A percentile compares a stretch with the other conserved stretches of the same genome.
phyloP scores from a whole-genome alignment of 1,284 basidiomycete species.

The Trametes pubescens region DNA sequence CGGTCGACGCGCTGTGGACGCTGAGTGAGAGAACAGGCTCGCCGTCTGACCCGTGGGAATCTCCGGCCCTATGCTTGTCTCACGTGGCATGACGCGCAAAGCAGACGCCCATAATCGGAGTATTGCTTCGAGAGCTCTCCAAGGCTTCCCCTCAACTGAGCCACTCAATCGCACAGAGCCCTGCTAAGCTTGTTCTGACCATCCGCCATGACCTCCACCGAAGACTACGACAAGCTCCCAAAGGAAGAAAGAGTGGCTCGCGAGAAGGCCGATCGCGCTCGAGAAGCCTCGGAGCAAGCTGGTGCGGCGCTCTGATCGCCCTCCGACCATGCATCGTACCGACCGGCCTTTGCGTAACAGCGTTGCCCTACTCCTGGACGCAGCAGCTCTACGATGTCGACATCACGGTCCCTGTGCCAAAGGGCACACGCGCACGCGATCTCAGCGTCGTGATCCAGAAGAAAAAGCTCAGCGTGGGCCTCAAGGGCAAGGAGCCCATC shows the following conservation, averaged over 20 bases:
- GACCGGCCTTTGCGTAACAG: slow-evolving; percentile 49
- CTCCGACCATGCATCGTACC: slow-evolving; percentile 33
- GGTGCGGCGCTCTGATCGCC: slow-evolving; percentile 58
- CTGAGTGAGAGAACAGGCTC: slow-evolving; percentile 29
- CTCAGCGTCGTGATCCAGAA: slow-evolving; percentile 82
- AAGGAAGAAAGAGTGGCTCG: slow-evolving; percentile 78
- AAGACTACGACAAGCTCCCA: slow-evolving; percentile 81
- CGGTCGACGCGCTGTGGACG: slow-evolving; percentile 21
- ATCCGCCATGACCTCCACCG: slow-evolving; percentile 40
- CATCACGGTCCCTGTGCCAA: slow-evolving; percentile 83
- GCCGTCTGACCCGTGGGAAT: slow-evolving; percentile 30
- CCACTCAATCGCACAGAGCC: neutral
- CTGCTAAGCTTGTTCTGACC: neutral
- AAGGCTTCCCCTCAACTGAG: neutral
- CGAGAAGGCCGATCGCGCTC: slow-evolving; percentile 73
- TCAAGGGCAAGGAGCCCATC: slow-evolving; percentile 89
- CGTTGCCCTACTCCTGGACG: slow-evolving; percentile 91
- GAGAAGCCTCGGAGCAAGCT: slow-evolving; percentile 85
- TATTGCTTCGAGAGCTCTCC: neutral
- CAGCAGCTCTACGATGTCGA: slow-evolving; percentile 93
- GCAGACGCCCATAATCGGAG: slow-evolving; percentile 19
- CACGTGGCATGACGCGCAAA: slow-evolving; percentile 32
- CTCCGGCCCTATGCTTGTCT: slow-evolving; percentile 8
- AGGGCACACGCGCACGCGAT: slow-evolving; percentile 86
- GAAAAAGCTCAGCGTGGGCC: slow-evolving; percentile 82